These are phyloP conservation scores for Arachnomyces sp. DNA, from an alignment of 2,329 filamentous ascomycete species.

Conservation along the genomic window DNA sequence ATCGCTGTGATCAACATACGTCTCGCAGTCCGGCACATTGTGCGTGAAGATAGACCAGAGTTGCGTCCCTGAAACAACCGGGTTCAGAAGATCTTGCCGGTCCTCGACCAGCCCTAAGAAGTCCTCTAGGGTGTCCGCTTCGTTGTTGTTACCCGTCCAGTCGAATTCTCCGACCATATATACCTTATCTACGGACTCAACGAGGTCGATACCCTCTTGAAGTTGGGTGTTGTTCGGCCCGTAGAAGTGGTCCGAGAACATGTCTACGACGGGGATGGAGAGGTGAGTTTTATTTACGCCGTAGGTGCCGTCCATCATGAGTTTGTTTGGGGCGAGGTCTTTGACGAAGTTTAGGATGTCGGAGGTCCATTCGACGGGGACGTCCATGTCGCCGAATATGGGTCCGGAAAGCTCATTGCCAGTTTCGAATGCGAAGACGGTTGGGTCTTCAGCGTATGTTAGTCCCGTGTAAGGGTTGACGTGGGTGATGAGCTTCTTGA, in stretches of 20 bases:
- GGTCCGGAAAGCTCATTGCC: conserved; percentile 44
- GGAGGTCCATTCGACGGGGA: conserved; percentile 36
- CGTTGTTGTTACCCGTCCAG: conserved; percentile 31
- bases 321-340: conserved; percentile 36
- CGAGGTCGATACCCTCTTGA: conserved; percentile 30
- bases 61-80: conserved; percentile 57
- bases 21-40: conserved; percentile 56
- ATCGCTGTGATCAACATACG: conserved; percentile 42
- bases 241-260: conserved; percentile 45
- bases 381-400: conserved; percentile 38
- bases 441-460: conserved; percentile 43
- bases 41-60: conserved; percentile 49
- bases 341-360: conserved; percentile 40
- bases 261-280: conserved; percentile 37
- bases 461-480: conserved; percentile 40
- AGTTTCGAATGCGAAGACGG: conserved; percentile 45
- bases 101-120: conserved; percentile 54
- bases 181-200: conserved; percentile 29
- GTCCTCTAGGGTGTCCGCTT: conserved; percentile 28
- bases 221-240: conserved; percentile 36
- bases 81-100: conserved; percentile 85
- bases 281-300: conserved; percentile 42
- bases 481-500: conserved; percentile 39
- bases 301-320: conserved; percentile 43
- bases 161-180: conserved; percentile 44